Evolutionary conservation across 169 alveolate species (phyloP).

Genomic region (Toxoplasma gondii): DNA sequence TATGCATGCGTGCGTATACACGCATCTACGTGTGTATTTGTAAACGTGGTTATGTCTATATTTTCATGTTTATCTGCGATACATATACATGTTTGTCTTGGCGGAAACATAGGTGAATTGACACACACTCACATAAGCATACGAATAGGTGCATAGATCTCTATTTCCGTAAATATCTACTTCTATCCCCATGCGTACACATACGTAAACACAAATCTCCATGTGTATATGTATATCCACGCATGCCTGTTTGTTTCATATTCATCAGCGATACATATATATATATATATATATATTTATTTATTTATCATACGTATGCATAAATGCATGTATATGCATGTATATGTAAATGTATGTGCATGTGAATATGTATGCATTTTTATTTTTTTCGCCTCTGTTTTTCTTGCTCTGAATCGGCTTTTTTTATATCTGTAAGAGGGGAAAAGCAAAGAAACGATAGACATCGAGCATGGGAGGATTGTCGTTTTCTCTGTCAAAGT

Average conservation of each 20-base stretch:
- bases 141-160: neutral
- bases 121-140: too few relatives aligned
- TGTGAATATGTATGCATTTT: neutral
- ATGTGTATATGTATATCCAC: too few relatives aligned
- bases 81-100: neutral
- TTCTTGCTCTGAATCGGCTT: neutral
- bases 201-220: too few relatives aligned
- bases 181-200: too few relatives aligned
- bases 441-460: neutral
- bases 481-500: neutral
- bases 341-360: neutral
- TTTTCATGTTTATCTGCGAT: neutral
- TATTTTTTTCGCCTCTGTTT: neutral
- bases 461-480: neutral
- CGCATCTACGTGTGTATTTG: neutral
- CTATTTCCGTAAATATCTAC: neutral
- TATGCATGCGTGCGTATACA: neutral
- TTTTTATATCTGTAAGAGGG: neutral
- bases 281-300: neutral
- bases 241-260: too few relatives aligned
- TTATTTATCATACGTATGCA: neutral
- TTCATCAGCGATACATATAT: neutral
- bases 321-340: neutral
- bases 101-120: too few relatives aligned
- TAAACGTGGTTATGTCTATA: neutral